Evolutionary conservation across 2,329 filamentous ascomycete species (phyloP).

Genomic region (Penicillium sp.): DNA sequence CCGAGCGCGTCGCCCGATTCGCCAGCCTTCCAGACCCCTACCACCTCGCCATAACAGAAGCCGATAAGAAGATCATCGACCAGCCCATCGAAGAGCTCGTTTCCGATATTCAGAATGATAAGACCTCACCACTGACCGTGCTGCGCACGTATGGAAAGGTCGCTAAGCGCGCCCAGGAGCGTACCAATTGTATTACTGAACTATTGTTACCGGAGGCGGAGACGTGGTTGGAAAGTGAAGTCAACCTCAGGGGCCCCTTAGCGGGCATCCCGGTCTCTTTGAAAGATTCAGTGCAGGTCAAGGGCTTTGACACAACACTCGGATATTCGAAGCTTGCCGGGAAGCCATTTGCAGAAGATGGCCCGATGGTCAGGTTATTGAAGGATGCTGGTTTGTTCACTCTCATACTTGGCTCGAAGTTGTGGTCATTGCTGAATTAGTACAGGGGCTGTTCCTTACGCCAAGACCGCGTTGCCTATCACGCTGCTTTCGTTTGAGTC

Average conservation of each 20-base stretch:
- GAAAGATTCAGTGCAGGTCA: slow-evolving; percentile 75
- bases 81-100: slow-evolving; percentile 77
- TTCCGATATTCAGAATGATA: slow-evolving; percentile 68
- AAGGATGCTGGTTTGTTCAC: slow-evolving; percentile 67
- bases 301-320: slow-evolving; percentile 77
- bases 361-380: slow-evolving; percentile 69
- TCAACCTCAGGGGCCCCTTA: slow-evolving; percentile 76
- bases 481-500: slow-evolving; percentile 86
- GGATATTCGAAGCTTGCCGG: slow-evolving; percentile 73
- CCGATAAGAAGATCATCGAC: slow-evolving; percentile 66
- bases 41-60: slow-evolving; percentile 60
- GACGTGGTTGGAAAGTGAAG: slow-evolving; percentile 60
- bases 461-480: slow-evolving; percentile 87
- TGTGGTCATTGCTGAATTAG: slow-evolving; percentile 2
- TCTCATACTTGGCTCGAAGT: neutral
- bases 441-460: slow-evolving; percentile 76
- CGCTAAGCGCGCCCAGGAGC: slow-evolving; percentile 75
- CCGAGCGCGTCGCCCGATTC: slow-evolving; percentile 69
- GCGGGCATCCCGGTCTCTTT: slow-evolving; percentile 84
- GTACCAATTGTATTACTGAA: slow-evolving; percentile 89
- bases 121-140: slow-evolving; percentile 66
- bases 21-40: slow-evolving; percentile 64
- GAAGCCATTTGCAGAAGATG: slow-evolving; percentile 66
- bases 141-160: slow-evolving; percentile 86
- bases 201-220: slow-evolving; percentile 77